phyloP scores from a whole-genome alignment of 148 eudicot species.

The Cornus kousa region DNA sequence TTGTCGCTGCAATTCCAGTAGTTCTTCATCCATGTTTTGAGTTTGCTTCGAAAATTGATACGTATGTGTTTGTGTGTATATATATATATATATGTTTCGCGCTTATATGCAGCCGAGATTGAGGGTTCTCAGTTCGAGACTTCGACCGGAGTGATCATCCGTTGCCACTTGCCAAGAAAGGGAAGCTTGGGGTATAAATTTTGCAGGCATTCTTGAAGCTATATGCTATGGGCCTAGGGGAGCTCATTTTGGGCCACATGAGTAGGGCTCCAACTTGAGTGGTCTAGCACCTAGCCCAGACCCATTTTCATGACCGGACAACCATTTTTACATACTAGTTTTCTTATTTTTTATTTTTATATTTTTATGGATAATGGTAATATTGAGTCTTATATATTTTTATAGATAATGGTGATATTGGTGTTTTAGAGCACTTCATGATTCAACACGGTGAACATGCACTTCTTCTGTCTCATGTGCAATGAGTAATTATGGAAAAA shows the following conservation, averaged over 20 bases:
- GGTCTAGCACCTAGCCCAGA: no score
- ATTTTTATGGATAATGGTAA: no score
- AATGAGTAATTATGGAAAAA: no score
- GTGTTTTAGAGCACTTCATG: no score
- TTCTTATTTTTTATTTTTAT: no score
- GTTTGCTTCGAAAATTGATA: not conserved
- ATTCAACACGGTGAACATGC: no score
- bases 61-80: not conserved
- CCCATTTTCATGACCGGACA: no score
- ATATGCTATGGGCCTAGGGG: not conserved
- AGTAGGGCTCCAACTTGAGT: no score
- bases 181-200: not conserved
- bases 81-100: not conserved
- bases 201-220: not conserved
- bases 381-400: no score
- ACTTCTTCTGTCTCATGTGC: no score
- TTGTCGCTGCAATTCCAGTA: slow-evolving; percentile 81
- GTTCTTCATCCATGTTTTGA: slow-evolving; percentile 72
- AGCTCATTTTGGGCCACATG: not conserved
- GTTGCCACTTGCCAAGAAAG: not conserved
- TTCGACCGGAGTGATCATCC: not conserved
- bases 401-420: no score
- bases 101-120: not conserved
- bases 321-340: no score
- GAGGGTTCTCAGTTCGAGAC: not conserved